These are phyloP conservation scores for Coniochaeta sp. DNA, from an alignment of 2,329 filamentous ascomycete genomes.

Conservation along the genomic window DNA sequence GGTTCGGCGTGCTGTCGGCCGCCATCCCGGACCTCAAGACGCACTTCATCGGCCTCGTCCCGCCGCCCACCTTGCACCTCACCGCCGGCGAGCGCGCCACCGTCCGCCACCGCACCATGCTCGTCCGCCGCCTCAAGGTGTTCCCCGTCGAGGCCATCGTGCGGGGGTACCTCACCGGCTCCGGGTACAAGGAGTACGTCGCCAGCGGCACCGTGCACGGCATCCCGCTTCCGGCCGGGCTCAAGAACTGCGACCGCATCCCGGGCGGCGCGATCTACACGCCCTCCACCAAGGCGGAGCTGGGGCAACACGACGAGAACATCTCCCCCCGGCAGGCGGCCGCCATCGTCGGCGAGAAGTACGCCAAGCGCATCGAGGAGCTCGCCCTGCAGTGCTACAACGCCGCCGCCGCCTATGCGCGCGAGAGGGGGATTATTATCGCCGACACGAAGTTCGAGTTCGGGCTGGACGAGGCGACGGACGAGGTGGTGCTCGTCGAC, in stretches of 20 bases:
- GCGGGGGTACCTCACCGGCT: constrained; percentile 84
- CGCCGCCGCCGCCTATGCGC: constrained; percentile 55
- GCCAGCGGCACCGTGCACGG: constrained; percentile 73
- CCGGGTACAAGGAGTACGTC: constrained; percentile 72
- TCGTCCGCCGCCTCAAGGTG: constrained; percentile 64
- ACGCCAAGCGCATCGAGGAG: constrained; percentile 58
- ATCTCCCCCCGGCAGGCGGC: constrained; percentile 63
- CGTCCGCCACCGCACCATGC: constrained; percentile 65
- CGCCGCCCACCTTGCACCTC: constrained; percentile 23
- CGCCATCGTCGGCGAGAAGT: constrained; percentile 56
- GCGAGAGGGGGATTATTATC: constrained; percentile 63
- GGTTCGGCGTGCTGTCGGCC: constrained; percentile 42
- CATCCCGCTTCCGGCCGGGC: constrained; percentile 57
- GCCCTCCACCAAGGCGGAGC: constrained; percentile 78
- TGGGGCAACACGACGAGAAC: constrained; percentile 76
- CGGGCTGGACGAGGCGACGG: constrained; percentile 55
- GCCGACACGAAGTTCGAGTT: constrained; percentile 48
- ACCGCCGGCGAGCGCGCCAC: constrained; percentile 38
- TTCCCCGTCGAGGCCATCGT: constrained; percentile 79
- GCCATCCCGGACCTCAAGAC: constrained; percentile 40
- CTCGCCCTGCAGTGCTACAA: constrained; percentile 59
- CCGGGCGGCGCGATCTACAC: constrained; percentile 61
- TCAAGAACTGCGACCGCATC: constrained; percentile 65
- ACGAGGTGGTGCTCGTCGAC: constrained; percentile 69
- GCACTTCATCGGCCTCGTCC: constrained; percentile 41